A percentile compares a stretch with the other conserved stretches of the same genome.
These are phyloP conservation scores for Rhizopus sp. DNA, from an alignment of 371 early-diverging fungal genomes.

Conservation along the genomic window DNA sequence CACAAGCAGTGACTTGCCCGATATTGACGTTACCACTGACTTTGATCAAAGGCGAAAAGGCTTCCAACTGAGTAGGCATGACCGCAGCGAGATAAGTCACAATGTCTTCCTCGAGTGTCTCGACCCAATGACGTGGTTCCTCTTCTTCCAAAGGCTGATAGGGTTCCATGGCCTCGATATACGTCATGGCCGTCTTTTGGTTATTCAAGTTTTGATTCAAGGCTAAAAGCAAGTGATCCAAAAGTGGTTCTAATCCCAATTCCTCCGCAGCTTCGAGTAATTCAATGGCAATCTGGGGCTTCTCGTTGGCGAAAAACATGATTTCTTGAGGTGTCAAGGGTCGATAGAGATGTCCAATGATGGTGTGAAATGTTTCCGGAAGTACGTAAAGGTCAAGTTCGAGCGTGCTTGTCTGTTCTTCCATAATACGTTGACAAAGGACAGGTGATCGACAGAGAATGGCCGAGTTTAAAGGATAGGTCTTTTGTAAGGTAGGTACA, in stretches of 20 bases:
- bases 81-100: constrained; percentile 29
- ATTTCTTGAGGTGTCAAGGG: constrained; percentile 39
- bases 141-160: constrained; percentile 26
- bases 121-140: constrained; percentile 39
- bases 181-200: constrained; percentile 26
- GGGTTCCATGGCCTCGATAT: constrained; percentile 34
- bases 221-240: constrained; percentile 26
- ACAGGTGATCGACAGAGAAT: constrained; percentile 42
- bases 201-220: constrained; percentile 28
- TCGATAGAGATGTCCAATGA: constrained; percentile 37
- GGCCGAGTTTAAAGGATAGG: constrained; percentile 31
- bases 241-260: constrained; percentile 31
- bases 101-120: constrained; percentile 33
- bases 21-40: constrained; percentile 32
- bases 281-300: constrained; percentile 39
- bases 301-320: constrained; percentile 34
- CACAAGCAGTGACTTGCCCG: constrained; percentile 26
- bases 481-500: constrained; percentile 35
- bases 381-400: constrained; percentile 33
- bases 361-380: constrained; percentile 32
- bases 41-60: constrained; percentile 27
- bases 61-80: constrained; percentile 31
- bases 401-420: constrained; percentile 23
- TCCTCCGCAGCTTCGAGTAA: constrained; percentile 40
- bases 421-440: constrained; percentile 34